Evolutionary conservation across 495 filamentous ascomycete species (phyloP).

Genomic region (Paragyromitra xinjiangensis): DNA sequence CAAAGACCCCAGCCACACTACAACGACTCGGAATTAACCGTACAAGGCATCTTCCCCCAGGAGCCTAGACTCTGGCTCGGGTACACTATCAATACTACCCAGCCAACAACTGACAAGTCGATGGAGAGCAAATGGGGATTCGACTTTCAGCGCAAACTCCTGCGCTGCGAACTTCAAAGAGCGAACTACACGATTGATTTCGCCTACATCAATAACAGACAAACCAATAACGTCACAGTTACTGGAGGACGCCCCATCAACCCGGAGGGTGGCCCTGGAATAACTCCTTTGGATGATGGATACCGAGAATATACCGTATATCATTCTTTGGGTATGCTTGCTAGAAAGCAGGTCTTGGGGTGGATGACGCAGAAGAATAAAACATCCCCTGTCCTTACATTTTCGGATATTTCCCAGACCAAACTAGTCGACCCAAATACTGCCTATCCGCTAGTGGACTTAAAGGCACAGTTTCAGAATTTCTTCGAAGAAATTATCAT

Average conservation of each 20-base stretch:
- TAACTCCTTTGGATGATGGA: constrained; percentile 2
- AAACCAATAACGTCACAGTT: constrained; percentile 8
- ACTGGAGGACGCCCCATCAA: constrained; percentile 24
- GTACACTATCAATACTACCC: constrained; percentile 57
- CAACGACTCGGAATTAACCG: background rate
- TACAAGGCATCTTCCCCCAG: constrained; percentile 56
- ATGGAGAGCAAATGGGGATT: constrained; percentile 47
- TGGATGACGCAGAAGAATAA: constrained; percentile 51
- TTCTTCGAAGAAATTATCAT: constrained; percentile 60
- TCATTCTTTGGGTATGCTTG: constrained; percentile 56
- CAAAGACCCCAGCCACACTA: constrained; percentile 33
- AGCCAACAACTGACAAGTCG: constrained; percentile 32
- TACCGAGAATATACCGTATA: constrained; percentile 58
- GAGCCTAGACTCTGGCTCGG: constrained; percentile 61
- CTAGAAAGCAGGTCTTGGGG: constrained; percentile 57
- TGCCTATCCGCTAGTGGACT: constrained; percentile 52
- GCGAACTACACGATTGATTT: constrained; percentile 54
- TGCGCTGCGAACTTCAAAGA: constrained; percentile 58
- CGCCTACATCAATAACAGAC: constrained; percentile 30
- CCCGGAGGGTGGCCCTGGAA: background rate
- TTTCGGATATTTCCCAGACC: constrained; percentile 58
- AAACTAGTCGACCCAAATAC: constrained; percentile 56
- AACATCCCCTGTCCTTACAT: constrained; percentile 49
- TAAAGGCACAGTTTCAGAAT: constrained; percentile 48
- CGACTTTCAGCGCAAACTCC: constrained; percentile 54